Base-by-base conservation (phyloP, 495 filamentous ascomycete genomes). In the Pyrenopolyporus hunteri region DNA sequence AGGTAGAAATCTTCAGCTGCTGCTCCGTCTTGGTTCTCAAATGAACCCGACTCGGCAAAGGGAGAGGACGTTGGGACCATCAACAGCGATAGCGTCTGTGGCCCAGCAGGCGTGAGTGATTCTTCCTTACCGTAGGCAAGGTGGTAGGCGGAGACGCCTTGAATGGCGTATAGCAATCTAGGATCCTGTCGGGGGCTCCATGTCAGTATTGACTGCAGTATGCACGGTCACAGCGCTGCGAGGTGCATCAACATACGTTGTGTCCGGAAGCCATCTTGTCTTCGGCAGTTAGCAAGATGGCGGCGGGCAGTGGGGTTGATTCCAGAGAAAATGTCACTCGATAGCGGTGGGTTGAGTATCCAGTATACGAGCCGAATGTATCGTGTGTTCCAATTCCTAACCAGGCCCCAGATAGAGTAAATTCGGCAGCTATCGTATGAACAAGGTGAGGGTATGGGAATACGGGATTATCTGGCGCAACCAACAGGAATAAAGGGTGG, bases 1-100 rank as follows among this genome's bases (percentile, higher is more conserved):
- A 97, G 86, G 70, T 96, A 97, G 78, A 96, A 97, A 75, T 97
- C 92, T 70, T 96, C 89, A 67, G 96, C 91, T 1, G 86, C 82
- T 14, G 79, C 78, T 32, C 79, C 79, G 57, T 81, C 80, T 47
- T 85, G 79, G 13, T 80, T 75, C 32, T 81, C 79, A 32, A 83
- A 76, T 6, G 45, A 49, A 28, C 78, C 75, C 6, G 85, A 78
- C 51, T 87, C 87, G 54, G 89, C 80, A 51, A 88, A 87, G 11
- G 86, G 80, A 13, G 90, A 87, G 14, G 83, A 85, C 1, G 92
- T 96, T 11, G 92, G 92, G 20, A 97, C 92, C 92, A 97, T 97
- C 61, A 97, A 74, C 52, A 97, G 78, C 5, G 92, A 96, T 31
- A 97, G 80, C 0, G 91, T 96, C 74, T 96, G 91, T 20, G 92